Base-by-base conservation (phyloP, 768 basidiomycete genomes). In the Lentinus brumalis region DNA sequence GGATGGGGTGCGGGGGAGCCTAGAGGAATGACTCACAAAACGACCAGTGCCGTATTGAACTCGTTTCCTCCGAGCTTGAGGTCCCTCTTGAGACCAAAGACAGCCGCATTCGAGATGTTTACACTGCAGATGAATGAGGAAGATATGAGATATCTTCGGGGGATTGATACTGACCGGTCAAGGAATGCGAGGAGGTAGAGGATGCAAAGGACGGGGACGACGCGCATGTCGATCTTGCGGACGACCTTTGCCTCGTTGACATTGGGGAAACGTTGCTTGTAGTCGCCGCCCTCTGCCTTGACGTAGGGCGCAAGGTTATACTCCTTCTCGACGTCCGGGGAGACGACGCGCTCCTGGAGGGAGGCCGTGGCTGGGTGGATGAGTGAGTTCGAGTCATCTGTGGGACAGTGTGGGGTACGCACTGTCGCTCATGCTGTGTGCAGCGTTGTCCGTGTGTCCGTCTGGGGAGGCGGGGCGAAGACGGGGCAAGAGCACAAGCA, bases 171-270 rank as follows among this genome's bases (percentile, higher is more conserved):
- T 44, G 39, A 70, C 70, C 69, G 67, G 51, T 74, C 74, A 16
- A 81, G 72, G 71, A 80, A 80, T 16, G 78, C 77, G 12, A 81
- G 69, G 9, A 79, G 69, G 66, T 79, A 78, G 29, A 82, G 72
- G 4, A 80, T 62, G 39, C 75, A 73, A 15, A 82, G 71, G 59
- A 74, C 76, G 41, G 80, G 80, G 4, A 81, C 69, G 49, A 82
- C 66, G 32, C 68, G 70, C 6, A 69, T 16, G 61, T 76, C 75
- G 30, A 76, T 71, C 67, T 76, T 76, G 32, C 70, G 64, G n/a
- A 76, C n/a, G 26, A 76, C 59, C 56, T 69, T 69, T 5, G 67
- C 60, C 56, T 72, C 72, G 56, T 74, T 60, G 39, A 74, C 52
- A 44, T 62, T 50, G 26, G 68, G 61, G 52, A 67, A 66, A n/a